phyloP scores from a whole-genome alignment of 192 early-diverging fungal genomes.

The Coemansia sp. region DNA sequence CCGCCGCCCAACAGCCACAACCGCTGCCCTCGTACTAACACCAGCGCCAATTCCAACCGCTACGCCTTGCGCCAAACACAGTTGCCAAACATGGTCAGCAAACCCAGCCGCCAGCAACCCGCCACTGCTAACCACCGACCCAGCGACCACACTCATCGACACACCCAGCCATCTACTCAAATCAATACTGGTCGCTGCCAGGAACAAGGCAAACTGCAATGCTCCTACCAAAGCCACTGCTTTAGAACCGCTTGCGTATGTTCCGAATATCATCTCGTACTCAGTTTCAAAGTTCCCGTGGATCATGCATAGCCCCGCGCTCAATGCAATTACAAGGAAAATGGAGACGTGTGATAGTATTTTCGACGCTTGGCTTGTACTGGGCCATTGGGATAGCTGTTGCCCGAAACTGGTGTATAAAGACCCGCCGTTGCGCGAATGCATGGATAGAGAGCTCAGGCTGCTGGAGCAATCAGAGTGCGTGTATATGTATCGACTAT shows the following conservation, averaged over 20 bases:
- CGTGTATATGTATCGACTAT: slow-evolving; percentile 22
- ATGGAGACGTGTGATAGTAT: background rate
- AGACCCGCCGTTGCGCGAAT: background rate
- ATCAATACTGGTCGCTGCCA: background rate
- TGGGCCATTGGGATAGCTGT: background rate
- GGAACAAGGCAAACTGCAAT: slow-evolving; percentile 15
- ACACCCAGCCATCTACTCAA: background rate
- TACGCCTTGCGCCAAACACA: slow-evolving; percentile 63
- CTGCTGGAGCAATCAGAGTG: slow-evolving; percentile 37
- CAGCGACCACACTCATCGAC: background rate
- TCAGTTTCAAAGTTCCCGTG: slow-evolving; percentile 29
- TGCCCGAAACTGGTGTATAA: background rate
- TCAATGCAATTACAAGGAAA: background rate
- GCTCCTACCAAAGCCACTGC: slow-evolving; percentile 17
- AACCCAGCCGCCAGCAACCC: slow-evolving; percentile 42
- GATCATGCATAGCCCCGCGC: slow-evolving; percentile 21
- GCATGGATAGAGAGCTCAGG: slow-evolving; percentile 21
- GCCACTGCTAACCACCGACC: slow-evolving; percentile 15
- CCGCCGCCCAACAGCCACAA: background rate
- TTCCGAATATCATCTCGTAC: slow-evolving; percentile 11
- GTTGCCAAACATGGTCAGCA: slow-evolving; percentile 60
- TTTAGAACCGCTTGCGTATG: background rate
- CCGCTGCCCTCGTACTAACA: slow-evolving; percentile 37
- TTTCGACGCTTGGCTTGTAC: background rate
- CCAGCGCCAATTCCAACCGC: slow-evolving; percentile 60